Evolutionary conservation across 768 basidiomycete genomes (phyloP).

Genomic region (Austroboletus festivus): DNA sequence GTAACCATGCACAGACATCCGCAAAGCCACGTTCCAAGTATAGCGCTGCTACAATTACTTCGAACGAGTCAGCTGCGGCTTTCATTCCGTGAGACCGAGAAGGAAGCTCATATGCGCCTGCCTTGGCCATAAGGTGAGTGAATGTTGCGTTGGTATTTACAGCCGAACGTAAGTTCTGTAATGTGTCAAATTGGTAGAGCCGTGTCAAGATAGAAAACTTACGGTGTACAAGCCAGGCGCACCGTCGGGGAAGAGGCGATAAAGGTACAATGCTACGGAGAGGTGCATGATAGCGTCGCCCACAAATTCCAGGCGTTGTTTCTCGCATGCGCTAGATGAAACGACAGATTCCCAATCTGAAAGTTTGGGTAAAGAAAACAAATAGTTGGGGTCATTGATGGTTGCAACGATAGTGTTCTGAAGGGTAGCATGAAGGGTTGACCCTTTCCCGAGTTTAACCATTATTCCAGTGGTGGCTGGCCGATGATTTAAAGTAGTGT

Average conservation of each 20-base stretch:
- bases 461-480: conserved; percentile 2
- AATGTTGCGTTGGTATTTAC: conserved; percentile 37
- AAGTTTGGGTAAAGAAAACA: conserved; percentile 26
- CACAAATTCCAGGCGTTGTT: conserved; percentile 45
- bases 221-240: conserved; percentile 37
- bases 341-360: conserved; percentile 30
- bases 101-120: conserved; percentile 25
- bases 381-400: conserved; percentile 29
- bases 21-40: conserved; percentile 39
- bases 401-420: conserved; percentile 24
- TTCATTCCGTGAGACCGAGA: conserved; percentile 29
- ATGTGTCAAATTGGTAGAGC: neutral
- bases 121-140: conserved; percentile 37
- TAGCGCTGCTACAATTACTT: conserved; percentile 44
- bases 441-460: conserved; percentile 20
- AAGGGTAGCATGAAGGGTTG: conserved; percentile 11
- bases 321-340: conserved; percentile 25
- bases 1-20: conserved; percentile 45
- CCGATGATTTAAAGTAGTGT: no score
- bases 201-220: conserved; percentile 3
- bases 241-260: conserved; percentile 31
- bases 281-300: conserved; percentile 48
- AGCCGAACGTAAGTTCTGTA: conserved; percentile 23
- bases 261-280: conserved; percentile 39
- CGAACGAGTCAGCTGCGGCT: conserved; percentile 45